A percentile compares a stretch with the other conserved stretches of the same genome.
Conservation (phyloP, 169 alveolate genomes). For the Cryptosporidium ryanae region DNA sequence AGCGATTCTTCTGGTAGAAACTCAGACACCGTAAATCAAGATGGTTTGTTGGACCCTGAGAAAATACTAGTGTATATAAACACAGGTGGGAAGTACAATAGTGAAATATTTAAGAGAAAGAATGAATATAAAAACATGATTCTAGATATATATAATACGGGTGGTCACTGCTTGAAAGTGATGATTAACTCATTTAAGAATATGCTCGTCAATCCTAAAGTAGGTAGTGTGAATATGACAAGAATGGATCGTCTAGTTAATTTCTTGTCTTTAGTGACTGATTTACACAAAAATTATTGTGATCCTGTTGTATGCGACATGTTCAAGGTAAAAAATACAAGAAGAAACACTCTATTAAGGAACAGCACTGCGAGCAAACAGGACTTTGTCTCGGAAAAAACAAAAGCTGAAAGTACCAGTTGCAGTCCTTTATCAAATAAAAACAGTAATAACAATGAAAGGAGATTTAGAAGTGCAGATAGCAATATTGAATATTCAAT, state of each 20-base stretch:
- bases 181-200: constrained; percentile 51
- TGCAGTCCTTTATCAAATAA: not conserved
- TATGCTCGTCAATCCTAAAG: constrained; percentile 10
- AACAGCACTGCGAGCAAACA: not conserved
- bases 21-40: not conserved
- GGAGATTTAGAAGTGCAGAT: not conserved
- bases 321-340: not conserved
- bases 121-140: constrained; percentile 29
- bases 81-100: constrained; percentile 55
- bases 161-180: constrained; percentile 34
- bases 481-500: not conserved
- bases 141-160: constrained; percentile 9
- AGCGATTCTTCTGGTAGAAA: not conserved
- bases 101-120: constrained; percentile 9
- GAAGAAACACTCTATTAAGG: not conserved
- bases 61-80: constrained; percentile 42
- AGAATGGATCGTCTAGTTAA: constrained; percentile 66
- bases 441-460: not conserved
- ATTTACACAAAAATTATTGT: constrained; percentile 46
- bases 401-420: not conserved
- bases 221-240: constrained; percentile 18
- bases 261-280: constrained; percentile 40
- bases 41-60: not conserved
- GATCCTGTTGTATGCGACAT: constrained; percentile 21
- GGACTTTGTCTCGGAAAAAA: not conserved